Conservation (phyloP, 768 basidiomycete genomes). For the Xerocomus brunneocitrinus region DNA sequence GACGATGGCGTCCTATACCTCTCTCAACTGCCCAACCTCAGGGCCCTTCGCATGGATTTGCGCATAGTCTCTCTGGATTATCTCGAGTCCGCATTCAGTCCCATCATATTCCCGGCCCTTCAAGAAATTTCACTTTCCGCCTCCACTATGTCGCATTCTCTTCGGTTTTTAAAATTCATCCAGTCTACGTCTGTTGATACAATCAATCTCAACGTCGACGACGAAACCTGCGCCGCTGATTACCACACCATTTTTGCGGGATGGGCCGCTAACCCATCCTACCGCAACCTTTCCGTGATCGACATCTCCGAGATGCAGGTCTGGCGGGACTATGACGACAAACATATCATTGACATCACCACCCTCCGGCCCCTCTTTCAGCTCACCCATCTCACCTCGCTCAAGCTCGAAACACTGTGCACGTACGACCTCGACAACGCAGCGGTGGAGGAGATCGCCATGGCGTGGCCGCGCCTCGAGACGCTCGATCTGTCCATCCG, state of each 20-base stretch:
- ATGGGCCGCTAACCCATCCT: slow-evolving; percentile 22
- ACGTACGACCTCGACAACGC: slow-evolving; percentile 23
- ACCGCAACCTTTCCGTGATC: slow-evolving; percentile 23
- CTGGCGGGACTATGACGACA: slow-evolving; percentile 28
- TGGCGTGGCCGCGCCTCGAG: slow-evolving; percentile 28
- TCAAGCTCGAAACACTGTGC: slow-evolving; percentile 29
- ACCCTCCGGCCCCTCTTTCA: slow-evolving; percentile 24
- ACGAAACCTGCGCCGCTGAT: slow-evolving; percentile 26
- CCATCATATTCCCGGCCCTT: slow-evolving; percentile 17
- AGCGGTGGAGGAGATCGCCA: slow-evolving; percentile 22
- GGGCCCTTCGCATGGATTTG: slow-evolving; percentile 24
- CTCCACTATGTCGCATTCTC: slow-evolving; percentile 20
- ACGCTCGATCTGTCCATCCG: slow-evolving; percentile 25
- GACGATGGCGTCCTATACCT: slow-evolving; percentile 23
- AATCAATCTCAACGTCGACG: slow-evolving; percentile 31
- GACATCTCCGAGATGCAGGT: slow-evolving; percentile 30
- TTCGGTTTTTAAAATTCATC: slow-evolving; percentile 25
- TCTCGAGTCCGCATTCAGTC: slow-evolving; percentile 14
- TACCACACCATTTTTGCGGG: slow-evolving; percentile 20
- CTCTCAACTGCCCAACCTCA: slow-evolving; percentile 18
- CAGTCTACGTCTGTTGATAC: slow-evolving; percentile 26
- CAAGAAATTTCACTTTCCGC: slow-evolving; percentile 22
- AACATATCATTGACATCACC: slow-evolving; percentile 26
- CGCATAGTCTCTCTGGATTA: slow-evolving; percentile 21
- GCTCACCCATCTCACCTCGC: slow-evolving; percentile 16